phyloP scores from a whole-genome alignment of 306 rosid species.

The Prunus persica region DNA sequence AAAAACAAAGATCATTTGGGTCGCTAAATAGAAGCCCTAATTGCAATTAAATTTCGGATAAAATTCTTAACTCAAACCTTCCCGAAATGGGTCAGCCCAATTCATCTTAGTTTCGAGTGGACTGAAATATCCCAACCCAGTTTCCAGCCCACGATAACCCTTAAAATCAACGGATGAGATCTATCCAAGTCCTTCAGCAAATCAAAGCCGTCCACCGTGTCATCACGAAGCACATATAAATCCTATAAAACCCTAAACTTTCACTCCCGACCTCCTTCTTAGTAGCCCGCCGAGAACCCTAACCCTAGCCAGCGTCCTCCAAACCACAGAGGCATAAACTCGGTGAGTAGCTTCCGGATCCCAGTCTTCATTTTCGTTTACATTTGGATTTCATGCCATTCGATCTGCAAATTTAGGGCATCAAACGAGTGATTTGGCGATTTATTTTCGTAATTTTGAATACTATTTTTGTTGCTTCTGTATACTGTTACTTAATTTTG shows the following conservation, averaged over 20 bases:
- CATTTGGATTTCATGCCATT: not conserved
- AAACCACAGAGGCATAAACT: not conserved
- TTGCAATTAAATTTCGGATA: not conserved
- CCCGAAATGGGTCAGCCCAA: not conserved
- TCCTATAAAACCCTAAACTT: conserved; percentile 35
- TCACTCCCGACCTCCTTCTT: not conserved
- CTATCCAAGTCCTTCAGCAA: accelerated
- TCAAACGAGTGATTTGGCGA: not conserved
- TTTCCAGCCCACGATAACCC: not conserved
- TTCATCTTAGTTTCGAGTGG: not conserved
- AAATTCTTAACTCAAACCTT: not conserved
- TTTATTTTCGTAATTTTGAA: not conserved
- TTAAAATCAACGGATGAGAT: conserved; percentile 17
- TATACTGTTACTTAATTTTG: not conserved
- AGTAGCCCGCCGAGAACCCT: conserved; percentile 21
- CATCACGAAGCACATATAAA: not conserved
- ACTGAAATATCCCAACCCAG: not conserved
- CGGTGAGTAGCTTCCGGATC: conserved; percentile 11
- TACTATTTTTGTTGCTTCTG: not conserved
- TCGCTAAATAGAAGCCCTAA: not conserved
- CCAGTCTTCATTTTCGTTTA: not conserved
- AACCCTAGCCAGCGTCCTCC: not conserved
- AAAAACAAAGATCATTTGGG: too few species aligned
- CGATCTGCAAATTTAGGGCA: not conserved
- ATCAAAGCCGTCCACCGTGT: conserved; percentile 17